Base-by-base conservation (phyloP, 345 rosid species). In the Gossypium ekmanianum region DNA sequence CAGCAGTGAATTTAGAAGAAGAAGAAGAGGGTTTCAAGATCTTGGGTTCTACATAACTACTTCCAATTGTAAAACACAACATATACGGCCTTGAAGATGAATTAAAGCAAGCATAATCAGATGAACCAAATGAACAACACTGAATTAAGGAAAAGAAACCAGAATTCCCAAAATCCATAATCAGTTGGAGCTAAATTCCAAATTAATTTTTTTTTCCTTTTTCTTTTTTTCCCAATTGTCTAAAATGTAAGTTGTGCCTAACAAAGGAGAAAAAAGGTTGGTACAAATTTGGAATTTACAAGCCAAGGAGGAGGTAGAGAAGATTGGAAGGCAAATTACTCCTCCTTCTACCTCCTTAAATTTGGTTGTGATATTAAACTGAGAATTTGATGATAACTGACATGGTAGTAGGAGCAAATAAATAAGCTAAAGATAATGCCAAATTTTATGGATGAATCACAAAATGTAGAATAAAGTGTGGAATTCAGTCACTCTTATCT, bases 91-190 rank as follows among this genome's bases (percentile, higher is more conserved):
- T 17, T 45, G 77, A 59, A 54, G 76, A 76, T 55, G 74, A 72
- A 45, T 57, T 34, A n/a, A 43, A 64, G 71, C 11, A 59, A 62
- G 9, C 64, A 74, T 9, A 34, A 26, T 34, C 41, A 34, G 41
- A 34, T 34, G 41, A 34, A 34, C 41, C 41, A 34, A 34, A 34
- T 6, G 41, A 34, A 5, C 27, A 77, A 41, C 13, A 69, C 52
- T 79, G 78, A 78, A 56, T 73, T 74, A 62, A 68, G 27, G 59
- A 66, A 71, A 78, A 68, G 22, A 78, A 45, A 76, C 80, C 82
- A 80, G 79, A 85, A 80, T 81, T 79, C 82, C 85, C 81, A 73
- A 85, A 73, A 80, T 84, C 90, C 90, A 88, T 88, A 80, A 75
- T 79, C 80, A 64, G 39, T 26, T 24, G 59, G 13, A 47, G 68